Evolutionary conservation across 2,329 filamentous ascomycete species (phyloP).

Genomic region (Trichoderma koningii): DNA sequence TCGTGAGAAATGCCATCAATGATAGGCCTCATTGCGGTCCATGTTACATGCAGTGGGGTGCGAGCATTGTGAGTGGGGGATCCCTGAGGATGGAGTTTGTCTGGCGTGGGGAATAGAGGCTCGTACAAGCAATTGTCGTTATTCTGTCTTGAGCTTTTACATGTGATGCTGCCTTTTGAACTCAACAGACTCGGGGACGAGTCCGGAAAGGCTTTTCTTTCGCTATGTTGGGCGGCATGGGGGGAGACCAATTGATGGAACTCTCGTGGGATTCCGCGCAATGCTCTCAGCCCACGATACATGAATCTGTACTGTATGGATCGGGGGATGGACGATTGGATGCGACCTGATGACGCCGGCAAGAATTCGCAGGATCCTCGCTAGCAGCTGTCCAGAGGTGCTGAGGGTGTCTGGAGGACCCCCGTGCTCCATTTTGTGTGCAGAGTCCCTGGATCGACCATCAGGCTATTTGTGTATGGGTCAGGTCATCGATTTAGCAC

Average conservation of each 20-base stretch:
- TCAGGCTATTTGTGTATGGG: constrained; percentile 5
- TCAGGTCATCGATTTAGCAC: constrained; percentile 2
- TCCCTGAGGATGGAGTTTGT: not conserved
- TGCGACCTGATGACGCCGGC: not conserved
- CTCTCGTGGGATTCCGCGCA: not conserved
- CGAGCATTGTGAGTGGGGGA: constrained; percentile 19
- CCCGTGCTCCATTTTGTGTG: not conserved
- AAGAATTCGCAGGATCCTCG: constrained; percentile 17
- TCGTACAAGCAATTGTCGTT: not conserved
- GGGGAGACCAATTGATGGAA: not conserved
- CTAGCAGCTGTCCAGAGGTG: not conserved
- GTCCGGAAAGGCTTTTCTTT: too few species aligned
- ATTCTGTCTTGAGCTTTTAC: too few species aligned
- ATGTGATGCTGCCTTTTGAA: too few species aligned
- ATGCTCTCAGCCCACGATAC: not conserved
- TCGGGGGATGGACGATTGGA: not conserved
- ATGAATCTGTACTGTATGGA: too few species aligned
- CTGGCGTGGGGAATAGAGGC: constrained; percentile 7
- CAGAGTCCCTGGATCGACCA: not conserved
- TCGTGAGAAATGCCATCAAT: too few species aligned
- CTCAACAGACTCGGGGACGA: too few species aligned
- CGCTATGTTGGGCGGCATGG: too few species aligned
- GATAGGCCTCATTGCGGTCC: constrained; percentile 4
- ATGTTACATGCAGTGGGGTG: not conserved
- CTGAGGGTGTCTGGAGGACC: not conserved